Percentiles rank a stretch among this genome's conserved stretches.
phyloP scores from a whole-genome alignment of 176 grass and related monocot species.

The Oryza coarctata region DNA sequence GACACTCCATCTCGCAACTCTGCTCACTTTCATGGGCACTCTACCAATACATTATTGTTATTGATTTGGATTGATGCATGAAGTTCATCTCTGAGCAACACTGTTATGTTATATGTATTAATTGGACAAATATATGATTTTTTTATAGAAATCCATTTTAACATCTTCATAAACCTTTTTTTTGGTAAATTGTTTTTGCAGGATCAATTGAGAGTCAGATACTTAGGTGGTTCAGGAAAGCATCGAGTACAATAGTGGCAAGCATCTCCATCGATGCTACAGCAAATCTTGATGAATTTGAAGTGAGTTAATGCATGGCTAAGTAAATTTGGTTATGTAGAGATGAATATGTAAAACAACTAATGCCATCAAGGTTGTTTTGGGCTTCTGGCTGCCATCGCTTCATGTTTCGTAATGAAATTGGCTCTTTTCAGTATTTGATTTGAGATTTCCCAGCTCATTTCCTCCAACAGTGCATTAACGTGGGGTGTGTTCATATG shows the following conservation, averaged over 20 bases:
- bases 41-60: not conserved
- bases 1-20: not conserved
- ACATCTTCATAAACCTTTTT: constrained; percentile 19
- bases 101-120: constrained; percentile 11
- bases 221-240: constrained; percentile 66
- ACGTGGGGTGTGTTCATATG: constrained; percentile 4
- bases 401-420: not conserved
- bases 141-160: constrained; percentile 9
- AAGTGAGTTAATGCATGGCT: constrained; percentile 55
- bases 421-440: not conserved
- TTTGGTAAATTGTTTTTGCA: constrained; percentile 40
- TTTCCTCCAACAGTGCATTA: not conserved
- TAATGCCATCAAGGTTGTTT: not conserved
- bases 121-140: not conserved
- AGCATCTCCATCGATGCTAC: constrained; percentile 70
- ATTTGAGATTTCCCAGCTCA: not conserved
- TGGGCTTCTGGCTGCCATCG: not conserved
- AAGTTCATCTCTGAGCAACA: constrained; percentile 1
- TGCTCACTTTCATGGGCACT: not conserved
- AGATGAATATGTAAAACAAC: not conserved
- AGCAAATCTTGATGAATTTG: constrained; percentile 64
- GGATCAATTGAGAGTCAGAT: constrained; percentile 64
- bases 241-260: constrained; percentile 66
- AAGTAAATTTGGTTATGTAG: constrained; percentile 19
- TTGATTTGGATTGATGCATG: not conserved